phyloP scores from a whole-genome alignment of 805 yeast genomes.

The Hagleromyces aurorensis region DNA sequence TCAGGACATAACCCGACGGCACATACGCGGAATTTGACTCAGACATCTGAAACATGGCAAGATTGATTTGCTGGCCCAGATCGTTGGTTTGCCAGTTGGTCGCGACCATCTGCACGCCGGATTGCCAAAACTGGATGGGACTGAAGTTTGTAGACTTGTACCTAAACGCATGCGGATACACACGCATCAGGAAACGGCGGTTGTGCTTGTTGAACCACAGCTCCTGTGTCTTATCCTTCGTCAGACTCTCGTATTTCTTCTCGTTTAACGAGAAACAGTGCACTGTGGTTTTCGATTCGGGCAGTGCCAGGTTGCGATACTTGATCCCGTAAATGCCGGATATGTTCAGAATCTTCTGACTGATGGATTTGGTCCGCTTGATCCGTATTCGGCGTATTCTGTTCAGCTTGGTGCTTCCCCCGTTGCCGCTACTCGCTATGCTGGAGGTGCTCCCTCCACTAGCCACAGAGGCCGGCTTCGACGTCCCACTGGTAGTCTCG shows the following conservation, averaged over 20 bases:
- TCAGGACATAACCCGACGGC: constrained; percentile 65
- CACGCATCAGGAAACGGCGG: constrained; percentile 62
- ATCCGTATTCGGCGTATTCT: constrained; percentile 31
- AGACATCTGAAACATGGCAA: constrained; percentile 64
- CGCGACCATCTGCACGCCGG: constrained; percentile 92
- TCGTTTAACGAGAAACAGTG: constrained; percentile 89
- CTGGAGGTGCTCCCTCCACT: constrained; percentile 7
- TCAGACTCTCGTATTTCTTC: constrained; percentile 52
- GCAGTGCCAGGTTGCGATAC: constrained; percentile 74
- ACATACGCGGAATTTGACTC: constrained; percentile 30
- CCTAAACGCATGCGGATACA: constrained; percentile 78
- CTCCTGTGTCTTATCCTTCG: constrained; percentile 49
- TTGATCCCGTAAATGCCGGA: constrained; percentile 55
- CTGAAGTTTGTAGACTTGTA: constrained; percentile 72
- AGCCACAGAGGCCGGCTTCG: constrained; percentile 3
- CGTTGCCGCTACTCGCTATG: background rate
- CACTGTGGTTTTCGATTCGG: constrained; percentile 70
- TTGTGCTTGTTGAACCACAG: constrained; percentile 70
- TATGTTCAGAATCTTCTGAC: constrained; percentile 19
- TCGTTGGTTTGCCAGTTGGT: constrained; percentile 95
- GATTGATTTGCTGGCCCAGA: constrained; percentile 79
- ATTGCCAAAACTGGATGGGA: constrained; percentile 73
- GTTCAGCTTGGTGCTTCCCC: constrained; percentile 4
- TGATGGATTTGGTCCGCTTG: constrained; percentile 17
- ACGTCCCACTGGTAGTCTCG: constrained; percentile 12